These are phyloP conservation scores for Euphorbia peplus DNA, from an alignment of 345 rosid species.

Conservation along the genomic window DNA sequence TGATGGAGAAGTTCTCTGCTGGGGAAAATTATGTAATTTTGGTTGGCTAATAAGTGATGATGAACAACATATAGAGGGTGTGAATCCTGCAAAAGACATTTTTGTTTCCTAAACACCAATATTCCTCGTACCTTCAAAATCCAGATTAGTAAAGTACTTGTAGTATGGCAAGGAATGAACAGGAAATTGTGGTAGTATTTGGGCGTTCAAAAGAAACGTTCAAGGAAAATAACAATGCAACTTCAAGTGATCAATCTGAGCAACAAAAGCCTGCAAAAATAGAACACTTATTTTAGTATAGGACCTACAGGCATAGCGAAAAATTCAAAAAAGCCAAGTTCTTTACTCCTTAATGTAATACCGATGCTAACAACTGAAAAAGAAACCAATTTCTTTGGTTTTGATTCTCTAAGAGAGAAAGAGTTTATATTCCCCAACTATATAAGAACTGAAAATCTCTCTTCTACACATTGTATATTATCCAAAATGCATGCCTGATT, in stretches of 20 bases:
- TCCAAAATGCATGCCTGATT: no score
- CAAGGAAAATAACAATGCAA: neutral
- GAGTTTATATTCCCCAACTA: no score
- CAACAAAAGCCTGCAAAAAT: neutral
- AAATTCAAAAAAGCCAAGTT: no score
- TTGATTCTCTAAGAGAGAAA: no score
- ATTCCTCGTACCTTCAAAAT: neutral
- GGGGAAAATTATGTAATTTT: constrained; percentile 8
- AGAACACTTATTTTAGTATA: no score
- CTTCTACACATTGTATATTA: no score
- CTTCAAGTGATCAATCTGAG: neutral
- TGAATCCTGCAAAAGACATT: constrained; percentile 42
- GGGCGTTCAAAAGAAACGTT: neutral
- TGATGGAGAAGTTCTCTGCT: constrained; percentile 15
- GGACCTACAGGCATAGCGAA: no score
- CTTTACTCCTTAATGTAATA: no score
- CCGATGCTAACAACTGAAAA: no score
- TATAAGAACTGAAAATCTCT: no score
- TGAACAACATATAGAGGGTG: constrained; percentile 31
- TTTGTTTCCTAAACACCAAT: constrained; percentile 7
- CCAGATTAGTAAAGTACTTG: neutral
- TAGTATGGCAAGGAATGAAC: neutral
- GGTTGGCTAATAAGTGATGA: constrained; percentile 20
- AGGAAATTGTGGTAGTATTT: neutral
- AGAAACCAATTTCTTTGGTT: no score